These are phyloP conservation scores for Phytophthora sojae DNA, from an alignment of 352 stramenopile genomes.

Conservation along the genomic window DNA sequence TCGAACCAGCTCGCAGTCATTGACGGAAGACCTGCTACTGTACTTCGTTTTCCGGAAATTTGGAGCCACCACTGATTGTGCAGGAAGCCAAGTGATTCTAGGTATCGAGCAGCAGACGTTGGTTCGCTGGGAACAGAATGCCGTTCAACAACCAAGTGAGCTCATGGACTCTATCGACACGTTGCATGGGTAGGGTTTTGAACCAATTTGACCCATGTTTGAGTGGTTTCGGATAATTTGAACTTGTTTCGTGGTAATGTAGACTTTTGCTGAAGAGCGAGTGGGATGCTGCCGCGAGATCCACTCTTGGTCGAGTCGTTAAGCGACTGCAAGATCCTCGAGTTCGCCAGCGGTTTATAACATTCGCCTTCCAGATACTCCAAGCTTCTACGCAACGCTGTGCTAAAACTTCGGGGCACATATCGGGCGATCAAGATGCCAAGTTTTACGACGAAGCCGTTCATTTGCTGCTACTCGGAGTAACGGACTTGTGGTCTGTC, in stretches of 20 bases:
- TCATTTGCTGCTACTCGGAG: slow-evolving; percentile 50
- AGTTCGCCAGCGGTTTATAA: slow-evolving; percentile 46
- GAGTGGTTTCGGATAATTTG: background rate
- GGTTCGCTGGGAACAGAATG: slow-evolving; percentile 12
- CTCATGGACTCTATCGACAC: slow-evolving; percentile 6
- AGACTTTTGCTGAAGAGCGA: slow-evolving; percentile 32
- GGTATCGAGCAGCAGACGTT: slow-evolving; percentile 4
- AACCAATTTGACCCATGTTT: background rate
- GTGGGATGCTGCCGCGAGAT: slow-evolving; percentile 28
- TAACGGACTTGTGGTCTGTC: slow-evolving; percentile 77
- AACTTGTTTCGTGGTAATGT: slow-evolving; percentile 4
- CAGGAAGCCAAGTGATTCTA: slow-evolving; percentile 17
- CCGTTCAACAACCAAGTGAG: slow-evolving; percentile 10
- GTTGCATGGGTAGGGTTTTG: slow-evolving; percentile 22
- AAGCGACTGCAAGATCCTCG: slow-evolving; percentile 47
- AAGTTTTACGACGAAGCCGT: slow-evolving; percentile 38
- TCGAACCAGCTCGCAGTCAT: slow-evolving; percentile 26
- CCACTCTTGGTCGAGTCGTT: slow-evolving; percentile 23
- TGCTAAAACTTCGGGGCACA: slow-evolving; percentile 3
- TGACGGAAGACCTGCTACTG: slow-evolving; percentile 44
- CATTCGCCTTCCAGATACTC: slow-evolving; percentile 44
- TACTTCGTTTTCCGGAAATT: slow-evolving; percentile 36
- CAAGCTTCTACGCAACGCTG: background rate
- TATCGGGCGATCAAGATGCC: slow-evolving; percentile 7
- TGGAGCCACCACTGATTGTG: background rate